A percentile compares a stretch with the other conserved stretches of the same genome.
Evolutionary conservation across 164 flowering plant genomes (phyloP).

Genomic region (Malania oleifera): DNA sequence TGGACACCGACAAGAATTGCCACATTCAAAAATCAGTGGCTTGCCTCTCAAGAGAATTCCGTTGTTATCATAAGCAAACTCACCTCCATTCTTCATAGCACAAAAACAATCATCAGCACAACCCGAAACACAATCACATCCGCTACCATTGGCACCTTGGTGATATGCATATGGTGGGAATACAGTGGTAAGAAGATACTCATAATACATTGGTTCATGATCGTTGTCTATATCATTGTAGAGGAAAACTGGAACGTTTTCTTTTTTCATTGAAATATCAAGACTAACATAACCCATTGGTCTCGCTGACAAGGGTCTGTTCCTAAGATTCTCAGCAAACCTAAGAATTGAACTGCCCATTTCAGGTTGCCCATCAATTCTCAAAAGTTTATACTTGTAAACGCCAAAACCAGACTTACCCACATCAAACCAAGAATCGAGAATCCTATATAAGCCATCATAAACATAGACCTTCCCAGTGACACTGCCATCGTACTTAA

Average conservation of each 20-base stretch:
- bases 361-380: conserved; percentile 67
- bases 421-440: conserved; percentile 69
- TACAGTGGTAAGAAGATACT: conserved; percentile 47
- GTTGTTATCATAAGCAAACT: conserved; percentile 61
- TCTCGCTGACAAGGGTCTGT: conserved; percentile 38
- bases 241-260: conserved; percentile 54
- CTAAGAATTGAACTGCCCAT: conserved; percentile 73
- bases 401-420: conserved; percentile 93
- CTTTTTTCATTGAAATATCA: conserved; percentile 65
- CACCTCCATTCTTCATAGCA: conserved; percentile 72
- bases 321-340: conserved; percentile 50
- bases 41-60: conserved; percentile 76
- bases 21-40: conserved; percentile 82
- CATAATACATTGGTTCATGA: conserved; percentile 52
- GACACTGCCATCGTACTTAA: conserved; percentile 43
- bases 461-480: conserved; percentile 70
- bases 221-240: conserved; percentile 75
- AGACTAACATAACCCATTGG: conserved; percentile 59
- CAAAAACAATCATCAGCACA: conserved; percentile 59
- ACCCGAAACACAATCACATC: conserved; percentile 58
- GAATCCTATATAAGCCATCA: conserved; percentile 77
- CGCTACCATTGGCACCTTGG: conserved; percentile 24
- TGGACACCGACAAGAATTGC: conserved; percentile 62
- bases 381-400: conserved; percentile 65
- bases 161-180: conserved; percentile 44